A percentile compares a stretch with the other conserved stretches of the same genome.
Conservation (phyloP, 1,139 yeast species). For the Geotrichum bryndzae region DNA sequence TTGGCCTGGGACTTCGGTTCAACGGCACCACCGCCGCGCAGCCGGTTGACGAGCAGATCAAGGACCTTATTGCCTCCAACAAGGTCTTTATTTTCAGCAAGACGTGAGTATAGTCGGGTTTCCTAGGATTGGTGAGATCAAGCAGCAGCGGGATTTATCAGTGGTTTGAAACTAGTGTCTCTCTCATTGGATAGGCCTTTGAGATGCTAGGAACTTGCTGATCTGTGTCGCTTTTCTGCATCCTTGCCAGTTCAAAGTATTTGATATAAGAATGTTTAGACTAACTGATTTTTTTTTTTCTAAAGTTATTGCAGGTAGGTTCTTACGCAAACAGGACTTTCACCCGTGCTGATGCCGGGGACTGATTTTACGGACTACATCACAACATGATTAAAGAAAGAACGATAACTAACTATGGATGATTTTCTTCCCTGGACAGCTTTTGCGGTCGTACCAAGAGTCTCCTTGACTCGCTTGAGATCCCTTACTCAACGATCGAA, state of each 20-base stretch:
- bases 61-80: constrained; percentile 57
- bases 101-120: constrained; percentile 34
- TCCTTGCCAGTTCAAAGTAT: neutral
- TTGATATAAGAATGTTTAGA: neutral
- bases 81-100: constrained; percentile 83
- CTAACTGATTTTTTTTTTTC: neutral
- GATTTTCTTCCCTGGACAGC: neutral
- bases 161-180: neutral
- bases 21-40: neutral
- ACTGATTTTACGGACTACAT: neutral
- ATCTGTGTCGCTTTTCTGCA: neutral
- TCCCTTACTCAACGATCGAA: constrained; percentile 11
- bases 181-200: neutral
- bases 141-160: neutral
- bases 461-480: constrained; percentile 6
- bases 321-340: neutral
- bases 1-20: neutral
- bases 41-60: constrained; percentile 42
- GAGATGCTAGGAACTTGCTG: neutral
- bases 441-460: constrained; percentile 16
- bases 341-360: neutral
- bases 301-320: constrained; percentile 12
- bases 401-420: too few relatives aligned
- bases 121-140: too few relatives aligned
- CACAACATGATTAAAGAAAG: neutral